These are phyloP conservation scores for Epithele typhae DNA, from an alignment of 768 basidiomycete species.

Conservation along the genomic window DNA sequence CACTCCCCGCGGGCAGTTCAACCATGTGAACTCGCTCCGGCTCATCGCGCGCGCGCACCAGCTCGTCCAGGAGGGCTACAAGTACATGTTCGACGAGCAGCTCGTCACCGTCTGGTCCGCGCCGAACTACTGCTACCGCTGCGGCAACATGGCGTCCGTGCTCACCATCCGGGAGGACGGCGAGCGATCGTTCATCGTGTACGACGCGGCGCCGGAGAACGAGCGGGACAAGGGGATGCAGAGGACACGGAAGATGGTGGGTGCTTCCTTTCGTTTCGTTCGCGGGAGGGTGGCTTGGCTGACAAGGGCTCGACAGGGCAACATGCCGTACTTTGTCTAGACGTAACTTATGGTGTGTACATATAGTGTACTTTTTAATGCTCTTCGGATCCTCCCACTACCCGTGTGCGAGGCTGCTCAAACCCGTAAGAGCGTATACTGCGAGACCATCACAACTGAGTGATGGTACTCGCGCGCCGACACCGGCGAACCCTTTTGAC, in stretches of 20 bases:
- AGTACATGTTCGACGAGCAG: slow-evolving; percentile 93
- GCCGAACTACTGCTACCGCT: slow-evolving; percentile 82
- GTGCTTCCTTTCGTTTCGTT: slow-evolving; percentile 23
- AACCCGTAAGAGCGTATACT: no score
- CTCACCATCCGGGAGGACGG: slow-evolving; percentile 76
- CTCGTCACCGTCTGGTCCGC: slow-evolving; percentile 94
- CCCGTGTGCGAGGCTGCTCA: no score
- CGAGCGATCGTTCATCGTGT: slow-evolving; percentile 71
- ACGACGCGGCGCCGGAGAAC: slow-evolving; percentile 86
- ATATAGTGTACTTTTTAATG: background rate
- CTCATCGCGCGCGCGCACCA: slow-evolving; percentile 96
- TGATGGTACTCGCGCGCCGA: no score
- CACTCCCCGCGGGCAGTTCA: slow-evolving; percentile 47
- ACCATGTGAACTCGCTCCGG: slow-evolving; percentile 81
- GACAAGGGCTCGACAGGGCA: slow-evolving; percentile 30
- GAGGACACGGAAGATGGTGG: slow-evolving; percentile 61
- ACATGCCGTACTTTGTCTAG: slow-evolving; percentile 54
- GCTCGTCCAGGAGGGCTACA: slow-evolving; percentile 93
- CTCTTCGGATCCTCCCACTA: no score
- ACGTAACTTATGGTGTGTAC: slow-evolving; percentile 1
- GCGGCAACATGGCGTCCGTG: slow-evolving; percentile 90
- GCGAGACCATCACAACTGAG: no score
- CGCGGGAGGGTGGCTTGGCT: background rate
- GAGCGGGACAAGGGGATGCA: slow-evolving; percentile 79
- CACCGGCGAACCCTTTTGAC: no score